A percentile compares a stretch with the other conserved stretches of the same genome.
These are phyloP conservation scores for Penicillium goetzii DNA, from an alignment of 495 filamentous ascomycete genomes.

Conservation along the genomic window DNA sequence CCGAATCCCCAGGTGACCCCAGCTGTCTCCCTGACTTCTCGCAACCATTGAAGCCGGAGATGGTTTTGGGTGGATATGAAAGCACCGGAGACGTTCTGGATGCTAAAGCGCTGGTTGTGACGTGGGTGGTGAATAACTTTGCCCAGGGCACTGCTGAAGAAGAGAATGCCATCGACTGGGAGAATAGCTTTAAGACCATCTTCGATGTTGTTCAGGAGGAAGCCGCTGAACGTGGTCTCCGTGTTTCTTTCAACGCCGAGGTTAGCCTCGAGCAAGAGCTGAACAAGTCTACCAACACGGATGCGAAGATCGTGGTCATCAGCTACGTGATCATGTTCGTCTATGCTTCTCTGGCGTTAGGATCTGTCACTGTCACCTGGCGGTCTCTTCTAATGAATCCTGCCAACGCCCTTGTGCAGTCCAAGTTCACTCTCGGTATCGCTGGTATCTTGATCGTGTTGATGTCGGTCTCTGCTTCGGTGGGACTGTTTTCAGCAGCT, in stretches of 20 bases:
- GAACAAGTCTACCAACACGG: constrained; percentile 96
- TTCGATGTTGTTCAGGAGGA: constrained; percentile 77
- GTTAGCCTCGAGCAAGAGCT: constrained; percentile 88
- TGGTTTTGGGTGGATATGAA: constrained; percentile 83
- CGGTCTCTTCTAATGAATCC: constrained; percentile 78
- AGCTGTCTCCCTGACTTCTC: constrained; percentile 82
- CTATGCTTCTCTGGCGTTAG: constrained; percentile 89
- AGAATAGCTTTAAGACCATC: constrained; percentile 71
- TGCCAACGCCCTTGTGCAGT: constrained; percentile 82
- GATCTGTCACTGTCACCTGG: constrained; percentile 79
- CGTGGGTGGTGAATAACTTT: constrained; percentile 96
- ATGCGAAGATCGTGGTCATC: constrained; percentile 94
- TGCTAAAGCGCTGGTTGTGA: constrained; percentile 78
- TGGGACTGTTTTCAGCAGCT: constrained; percentile 87
- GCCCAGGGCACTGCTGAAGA: constrained; percentile 70
- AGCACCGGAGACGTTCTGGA: constrained; percentile 68
- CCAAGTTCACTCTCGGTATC: constrained; percentile 91
- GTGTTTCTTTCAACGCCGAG: constrained; percentile 93
- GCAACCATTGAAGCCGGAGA: constrained; percentile 80
- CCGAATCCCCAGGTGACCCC: constrained; percentile 68
- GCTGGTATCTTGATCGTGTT: constrained; percentile 92
- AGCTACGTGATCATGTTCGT: constrained; percentile 99
- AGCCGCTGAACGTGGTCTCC: constrained; percentile 73
- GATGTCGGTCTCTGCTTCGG: constrained; percentile 94
- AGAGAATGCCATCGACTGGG: constrained; percentile 83